Evolutionary conservation across 169 alveolate species (phyloP), one percentile per base, ranked within the genome.

Genomic region (Pseudocohnilembus persalinus): DNA sequence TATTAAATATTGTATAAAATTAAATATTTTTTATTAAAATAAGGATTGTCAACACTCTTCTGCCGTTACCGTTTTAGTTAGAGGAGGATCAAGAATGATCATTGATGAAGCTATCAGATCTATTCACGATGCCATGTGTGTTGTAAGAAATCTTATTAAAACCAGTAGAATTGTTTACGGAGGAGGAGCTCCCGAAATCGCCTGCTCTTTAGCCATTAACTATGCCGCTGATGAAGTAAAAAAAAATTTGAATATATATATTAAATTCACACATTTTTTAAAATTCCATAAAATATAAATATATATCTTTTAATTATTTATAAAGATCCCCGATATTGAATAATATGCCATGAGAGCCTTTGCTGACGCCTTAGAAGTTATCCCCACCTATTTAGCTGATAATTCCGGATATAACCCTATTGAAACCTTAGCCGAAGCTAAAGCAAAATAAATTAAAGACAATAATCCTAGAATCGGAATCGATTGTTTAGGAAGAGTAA

Each of bases 101-200:
- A 98, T 98, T 11, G 99, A 98, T 77, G 99, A 99, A 92, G 99
- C 99, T 31, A 98, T 96, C 90, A 93, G 99, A 88, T 98, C 99
- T 87, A 96, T 99, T 77, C 99, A 99, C 93, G 99, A 99, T 93
- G 99, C 99, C 31, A 88, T 98, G 35, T 99, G 99, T 93, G 99
- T 98, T 29, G 99, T 99, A 25, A 96, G 99, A 84, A 96, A 95
- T 76, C 88, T 96, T 91, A 93, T 97, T 31, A 90, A 98, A 65
- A 97, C 96, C 89, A 88, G 94, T 65, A 87, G 97, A 74, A 97
- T 99, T 1, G 98, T 98, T 29, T 98, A 99, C 31, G 99, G 99
- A 29, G 99, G 99, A 0, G 99, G 99, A 15, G 98, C 99, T 11
- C 94, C 99, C 34, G 99, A 99, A 90, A 97, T 98, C 28, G 98